Conservation (phyloP, 2,329 filamentous ascomycete species). For the Trichoderma sp. region DNA sequence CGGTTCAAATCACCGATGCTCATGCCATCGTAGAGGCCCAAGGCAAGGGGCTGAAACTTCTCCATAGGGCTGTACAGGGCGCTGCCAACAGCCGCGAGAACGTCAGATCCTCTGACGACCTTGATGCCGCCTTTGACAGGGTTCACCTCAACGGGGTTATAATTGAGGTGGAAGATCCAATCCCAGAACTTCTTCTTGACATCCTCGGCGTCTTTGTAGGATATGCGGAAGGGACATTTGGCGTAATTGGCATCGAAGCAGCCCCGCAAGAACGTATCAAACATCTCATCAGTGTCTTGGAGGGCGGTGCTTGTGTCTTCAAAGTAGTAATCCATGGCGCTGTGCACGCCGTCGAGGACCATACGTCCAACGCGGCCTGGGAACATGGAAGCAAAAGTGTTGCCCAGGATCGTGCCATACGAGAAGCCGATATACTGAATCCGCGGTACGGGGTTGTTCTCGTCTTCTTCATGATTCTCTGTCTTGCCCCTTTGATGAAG, state of each 20-base stretch:
- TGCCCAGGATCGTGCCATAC: slow-evolving; percentile 39
- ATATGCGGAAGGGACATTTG: slow-evolving; percentile 31
- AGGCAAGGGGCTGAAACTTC: slow-evolving; percentile 19
- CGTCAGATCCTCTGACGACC: slow-evolving; percentile 33
- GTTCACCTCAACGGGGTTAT: slow-evolving; percentile 26
- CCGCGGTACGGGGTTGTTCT: slow-evolving; percentile 12
- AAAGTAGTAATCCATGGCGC: slow-evolving; percentile 36
- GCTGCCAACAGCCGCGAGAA: slow-evolving; percentile 29
- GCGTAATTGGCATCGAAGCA: slow-evolving; percentile 33
- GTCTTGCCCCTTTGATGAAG: not conserved
- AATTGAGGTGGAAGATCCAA: slow-evolving; percentile 31
- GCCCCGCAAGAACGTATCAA: slow-evolving; percentile 34
- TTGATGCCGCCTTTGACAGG: slow-evolving; percentile 23
- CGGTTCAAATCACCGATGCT: slow-evolving; percentile 18
- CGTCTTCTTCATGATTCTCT: not conserved
- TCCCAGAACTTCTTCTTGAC: slow-evolving; percentile 33
- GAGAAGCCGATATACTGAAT: slow-evolving; percentile 50
- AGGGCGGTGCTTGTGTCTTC: slow-evolving; percentile 30
- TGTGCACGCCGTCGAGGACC: slow-evolving; percentile 40
- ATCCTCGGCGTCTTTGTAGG: slow-evolving; percentile 25
- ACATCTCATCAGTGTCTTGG: slow-evolving; percentile 36
- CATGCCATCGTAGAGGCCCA: slow-evolving; percentile 23
- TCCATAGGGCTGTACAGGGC: slow-evolving; percentile 33
- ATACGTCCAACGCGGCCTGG: slow-evolving; percentile 39
- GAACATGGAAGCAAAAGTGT: slow-evolving; percentile 36